Conservation (phyloP, 164 flowering plant species). For the Vitis riparia region DNA sequence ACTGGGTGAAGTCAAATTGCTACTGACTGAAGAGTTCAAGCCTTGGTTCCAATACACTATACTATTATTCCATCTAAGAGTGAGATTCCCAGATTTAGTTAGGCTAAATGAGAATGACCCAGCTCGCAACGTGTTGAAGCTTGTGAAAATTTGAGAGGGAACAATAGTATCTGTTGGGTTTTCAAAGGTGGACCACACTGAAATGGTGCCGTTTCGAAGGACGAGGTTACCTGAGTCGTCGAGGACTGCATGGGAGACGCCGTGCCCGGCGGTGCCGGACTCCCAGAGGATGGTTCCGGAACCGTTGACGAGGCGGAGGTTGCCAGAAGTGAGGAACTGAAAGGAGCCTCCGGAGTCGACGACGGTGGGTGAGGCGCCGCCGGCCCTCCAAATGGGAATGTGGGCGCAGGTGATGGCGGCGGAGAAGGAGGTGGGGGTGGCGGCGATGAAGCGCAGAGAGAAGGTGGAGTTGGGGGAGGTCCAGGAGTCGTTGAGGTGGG, state of each 20-base stretch:
- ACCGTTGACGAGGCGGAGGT: slow-evolving; percentile 36
- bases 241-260: slow-evolving; percentile 29
- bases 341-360: slow-evolving; percentile 25
- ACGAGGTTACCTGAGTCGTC: slow-evolving; percentile 29
- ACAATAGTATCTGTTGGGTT: slow-evolving; percentile 42
- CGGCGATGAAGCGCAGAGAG: slow-evolving; percentile 34
- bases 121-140: slow-evolving; percentile 14
- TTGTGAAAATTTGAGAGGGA: slow-evolving; percentile 30
- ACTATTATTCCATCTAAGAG: slow-evolving; percentile 29
- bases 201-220: slow-evolving; percentile 9
- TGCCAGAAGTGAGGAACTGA: slow-evolving; percentile 26
- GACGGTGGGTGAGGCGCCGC: slow-evolving; percentile 26
- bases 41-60: slow-evolving; percentile 30
- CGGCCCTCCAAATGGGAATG: not conserved
- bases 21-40: slow-evolving; percentile 24
- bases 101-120: slow-evolving; percentile 36
- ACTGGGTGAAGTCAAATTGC: not conserved
- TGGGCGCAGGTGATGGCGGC: slow-evolving; percentile 20
- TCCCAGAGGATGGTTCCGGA: slow-evolving; percentile 29
- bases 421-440: slow-evolving; percentile 13
- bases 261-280: slow-evolving; percentile 25
- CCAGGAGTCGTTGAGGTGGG: slow-evolving; percentile 19
- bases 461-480: slow-evolving; percentile 30
- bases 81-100: slow-evolving; percentile 26
- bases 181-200: slow-evolving; percentile 36